These are phyloP conservation scores for Rhododendron williamsianum DNA, from an alignment of 148 eudicot genomes.

Conservation along the genomic window DNA sequence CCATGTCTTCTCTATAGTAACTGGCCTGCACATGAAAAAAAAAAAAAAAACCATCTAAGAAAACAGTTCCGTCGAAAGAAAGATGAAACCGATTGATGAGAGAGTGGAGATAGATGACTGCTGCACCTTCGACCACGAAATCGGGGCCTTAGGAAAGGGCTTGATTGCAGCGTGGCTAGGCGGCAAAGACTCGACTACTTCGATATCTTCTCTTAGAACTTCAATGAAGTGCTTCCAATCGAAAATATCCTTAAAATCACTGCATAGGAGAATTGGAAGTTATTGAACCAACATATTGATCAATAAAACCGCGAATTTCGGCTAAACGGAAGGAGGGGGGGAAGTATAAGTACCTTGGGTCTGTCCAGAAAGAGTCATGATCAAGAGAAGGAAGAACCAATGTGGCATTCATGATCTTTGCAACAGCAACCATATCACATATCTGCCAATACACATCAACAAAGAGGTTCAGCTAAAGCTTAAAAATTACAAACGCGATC, in stretches of 20 bases:
- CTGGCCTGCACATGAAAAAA: constrained; percentile 34
- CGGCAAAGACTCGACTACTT: constrained; percentile 47
- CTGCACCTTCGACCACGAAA: constrained; percentile 74
- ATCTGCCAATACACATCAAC: constrained; percentile 33
- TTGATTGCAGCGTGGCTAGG: constrained; percentile 23
- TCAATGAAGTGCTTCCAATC: constrained; percentile 59
- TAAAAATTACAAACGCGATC: too few relatives aligned
- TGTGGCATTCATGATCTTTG: constrained; percentile 69
- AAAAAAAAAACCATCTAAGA: background rate
- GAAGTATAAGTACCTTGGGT: constrained; percentile 43
- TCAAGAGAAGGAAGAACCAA: constrained; percentile 67
- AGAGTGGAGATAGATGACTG: background rate
- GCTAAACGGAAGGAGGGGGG: background rate
- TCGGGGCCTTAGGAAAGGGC: constrained; percentile 44
- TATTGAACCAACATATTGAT: background rate
- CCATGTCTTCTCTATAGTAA: constrained; percentile 47
- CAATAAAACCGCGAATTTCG: background rate
- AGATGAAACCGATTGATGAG: background rate
- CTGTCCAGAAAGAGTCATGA: constrained; percentile 69
- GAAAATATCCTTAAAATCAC: constrained; percentile 67
- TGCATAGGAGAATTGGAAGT: constrained; percentile 13
- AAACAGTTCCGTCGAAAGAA: background rate
- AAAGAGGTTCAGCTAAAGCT: background rate
- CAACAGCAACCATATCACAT: constrained; percentile 74
- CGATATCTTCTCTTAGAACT: constrained; percentile 44